These are phyloP conservation scores for Silene vulgaris DNA, from an alignment of 179 eudicot genomes.

Conservation along the genomic window DNA sequence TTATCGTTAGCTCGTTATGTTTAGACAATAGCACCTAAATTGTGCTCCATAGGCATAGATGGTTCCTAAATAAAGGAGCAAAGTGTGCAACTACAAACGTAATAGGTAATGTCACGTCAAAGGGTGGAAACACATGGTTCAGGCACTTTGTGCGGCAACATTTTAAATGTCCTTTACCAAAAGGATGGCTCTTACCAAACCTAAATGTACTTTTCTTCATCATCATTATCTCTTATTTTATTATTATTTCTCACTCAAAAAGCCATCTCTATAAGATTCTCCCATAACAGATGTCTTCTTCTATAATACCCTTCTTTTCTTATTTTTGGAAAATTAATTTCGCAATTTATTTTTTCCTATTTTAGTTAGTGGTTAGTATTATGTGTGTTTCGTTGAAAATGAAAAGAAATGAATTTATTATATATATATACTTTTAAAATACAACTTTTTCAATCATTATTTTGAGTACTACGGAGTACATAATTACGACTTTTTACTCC, in stretches of 20 bases:
- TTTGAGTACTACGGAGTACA: too few species aligned
- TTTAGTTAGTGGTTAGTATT: too few species aligned
- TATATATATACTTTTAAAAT: too few species aligned
- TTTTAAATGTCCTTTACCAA: neutral
- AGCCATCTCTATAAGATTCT: slow-evolving; percentile 13
- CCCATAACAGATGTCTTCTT: neutral
- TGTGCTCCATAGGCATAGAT: neutral
- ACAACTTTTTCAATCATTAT: too few species aligned
- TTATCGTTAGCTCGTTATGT: too few species aligned
- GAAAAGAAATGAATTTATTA: too few species aligned
- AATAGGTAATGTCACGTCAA: slow-evolving; percentile 5
- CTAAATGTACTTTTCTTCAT: neutral
- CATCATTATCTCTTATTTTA: neutral
- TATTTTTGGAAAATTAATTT: too few species aligned
- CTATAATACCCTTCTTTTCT: too few species aligned
- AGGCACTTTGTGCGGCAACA: slow-evolving; percentile 13
- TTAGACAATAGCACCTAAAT: too few species aligned
- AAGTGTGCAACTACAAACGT: neutral
- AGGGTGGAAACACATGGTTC: neutral
- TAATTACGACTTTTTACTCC: too few species aligned
- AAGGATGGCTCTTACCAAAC: slow-evolving; percentile 15
- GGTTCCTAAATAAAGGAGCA: neutral
- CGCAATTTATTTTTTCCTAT: too few species aligned
- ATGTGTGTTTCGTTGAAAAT: too few species aligned
- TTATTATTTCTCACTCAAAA: neutral